Base-by-base conservation (phyloP, 768 basidiomycete genomes). In the Serendipita sp. region DNA sequence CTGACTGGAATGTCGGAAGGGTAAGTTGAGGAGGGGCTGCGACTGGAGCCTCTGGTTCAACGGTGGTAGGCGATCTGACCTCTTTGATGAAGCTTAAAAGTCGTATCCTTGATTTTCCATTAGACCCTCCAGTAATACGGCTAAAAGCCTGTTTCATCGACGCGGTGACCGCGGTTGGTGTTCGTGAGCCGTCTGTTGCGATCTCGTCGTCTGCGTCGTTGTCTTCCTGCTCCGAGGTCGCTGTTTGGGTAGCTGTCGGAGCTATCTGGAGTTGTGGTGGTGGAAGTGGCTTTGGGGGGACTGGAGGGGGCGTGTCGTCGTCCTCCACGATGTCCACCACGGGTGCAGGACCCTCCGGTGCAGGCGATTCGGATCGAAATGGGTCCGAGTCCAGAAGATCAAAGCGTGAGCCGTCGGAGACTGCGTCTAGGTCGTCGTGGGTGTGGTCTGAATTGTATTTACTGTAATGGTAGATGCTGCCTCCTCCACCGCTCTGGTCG, bases 71-170 rank as follows among this genome's bases (percentile, higher is more conserved):
- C 30, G 53, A 24, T 31, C 31, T 58, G 17, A 33, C 53, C 53
- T 58, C 53, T 58, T 33, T 24, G 0, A 58, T 58, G 26, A 58
- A 58, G 53, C 53, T 58, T 26, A 58, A n/a, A n/a, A 58, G 53
- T 22, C 53, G 53, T 58, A 24, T 58, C 53, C 53, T 58, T 4
- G 53, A 33, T 33, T 20, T 58, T 31, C 53, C 53, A 31, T n/a
- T 58, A n/a, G 53, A 11, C 4, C 26, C 53, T 26, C 33, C 33
- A n/a, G 53, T 58, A 11, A 58, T 24, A n/a, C 53, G 53, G 31
- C 33, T 58, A 34, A 58, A 58, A 11, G 53, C 53, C 17, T 28
- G 17, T 31, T 34, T 58, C 53, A 58, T 58, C 24, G 53, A 22
- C n/a, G 53, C 11, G 11, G 53, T 28, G 53, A n/a, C 33, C 17